Evolutionary conservation across 1,284 basidiomycete species (phyloP).

Genomic region (Tylopilus sp.): DNA sequence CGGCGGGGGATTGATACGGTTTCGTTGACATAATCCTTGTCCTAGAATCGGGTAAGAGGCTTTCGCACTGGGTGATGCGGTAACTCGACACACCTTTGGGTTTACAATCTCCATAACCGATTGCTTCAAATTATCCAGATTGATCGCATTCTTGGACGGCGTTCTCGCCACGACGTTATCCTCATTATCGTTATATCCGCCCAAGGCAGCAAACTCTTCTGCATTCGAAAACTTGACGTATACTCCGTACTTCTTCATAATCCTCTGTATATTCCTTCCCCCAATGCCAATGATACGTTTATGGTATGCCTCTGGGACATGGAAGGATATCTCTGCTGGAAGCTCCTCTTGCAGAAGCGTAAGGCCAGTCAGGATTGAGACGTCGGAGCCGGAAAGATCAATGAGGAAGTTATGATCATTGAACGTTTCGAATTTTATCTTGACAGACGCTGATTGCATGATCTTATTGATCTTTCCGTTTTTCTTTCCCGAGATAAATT

Average conservation of each 20-base stretch:
- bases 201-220: conserved; percentile 92
- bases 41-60: conserved; percentile 43
- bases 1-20: conserved; percentile 88
- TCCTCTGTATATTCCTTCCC: conserved; percentile 96
- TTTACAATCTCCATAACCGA: conserved; percentile 97
- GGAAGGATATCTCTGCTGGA: conserved; percentile 98
- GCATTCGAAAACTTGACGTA: conserved; percentile 99
- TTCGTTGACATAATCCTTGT: conserved; percentile 95
- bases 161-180: conserved; percentile 98
- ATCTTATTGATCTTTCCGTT: conserved; percentile 99
- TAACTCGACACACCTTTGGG: conserved; percentile 65
- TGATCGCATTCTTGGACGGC: conserved; percentile 95
- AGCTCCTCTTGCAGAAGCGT: conserved; percentile 92
- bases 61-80: not conserved
- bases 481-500: conserved; percentile 98
- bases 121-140: conserved; percentile 92
- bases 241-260: conserved; percentile 99
- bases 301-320: conserved; percentile 97
- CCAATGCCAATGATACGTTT: conserved; percentile 99
- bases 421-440: conserved; percentile 99
- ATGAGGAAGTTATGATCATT: conserved; percentile 99
- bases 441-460: conserved; percentile 93
- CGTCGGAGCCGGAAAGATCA: conserved; percentile 82
- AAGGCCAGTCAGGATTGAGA: conserved; percentile 81
- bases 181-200: conserved; percentile 95